A percentile compares a stretch with the other conserved stretches of the same genome.
Conservation (phyloP, 768 basidiomycete genomes). For the Tulasnella calospora region DNA sequence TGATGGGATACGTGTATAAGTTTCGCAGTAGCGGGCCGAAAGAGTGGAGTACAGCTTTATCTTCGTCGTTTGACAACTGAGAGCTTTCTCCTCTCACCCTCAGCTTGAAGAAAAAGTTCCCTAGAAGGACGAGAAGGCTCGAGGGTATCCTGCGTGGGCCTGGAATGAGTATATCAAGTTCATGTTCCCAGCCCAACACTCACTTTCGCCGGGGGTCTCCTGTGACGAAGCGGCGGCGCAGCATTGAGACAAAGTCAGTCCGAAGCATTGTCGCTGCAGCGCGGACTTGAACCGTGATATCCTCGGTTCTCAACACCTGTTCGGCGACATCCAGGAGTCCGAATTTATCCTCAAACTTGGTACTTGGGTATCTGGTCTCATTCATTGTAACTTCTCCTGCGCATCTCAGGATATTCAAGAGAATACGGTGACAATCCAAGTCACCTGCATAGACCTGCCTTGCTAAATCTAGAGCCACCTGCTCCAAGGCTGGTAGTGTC, state of each 20-base stretch:
- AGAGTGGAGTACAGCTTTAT: not conserved
- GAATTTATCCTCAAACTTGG: not conserved
- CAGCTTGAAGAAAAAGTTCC: not conserved
- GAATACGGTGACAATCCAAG: not conserved
- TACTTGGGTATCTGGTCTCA: not conserved
- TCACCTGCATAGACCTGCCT: not conserved
- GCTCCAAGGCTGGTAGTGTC: not conserved
- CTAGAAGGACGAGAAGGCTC: not conserved
- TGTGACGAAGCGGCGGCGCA: not conserved
- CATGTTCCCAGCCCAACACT: not conserved
- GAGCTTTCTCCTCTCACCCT: not conserved
- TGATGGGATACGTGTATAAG: not conserved
- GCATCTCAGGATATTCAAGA: not conserved
- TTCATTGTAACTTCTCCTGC: not conserved
- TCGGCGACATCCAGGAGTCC: not conserved
- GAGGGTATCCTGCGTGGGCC: not conserved
- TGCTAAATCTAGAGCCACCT: not conserved
- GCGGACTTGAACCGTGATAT: not conserved
- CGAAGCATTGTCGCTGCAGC: not conserved
- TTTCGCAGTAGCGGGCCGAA: not conserved
- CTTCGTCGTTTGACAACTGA: not conserved
- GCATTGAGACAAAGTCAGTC: not conserved
- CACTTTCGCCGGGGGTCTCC: not conserved
- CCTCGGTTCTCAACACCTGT: not conserved
- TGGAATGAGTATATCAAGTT: not conserved